A percentile compares a stretch with the other conserved stretches of the same genome.
phyloP scores from a whole-genome alignment of 345 rosid genomes.

The Excoecaria agallocha region DNA sequence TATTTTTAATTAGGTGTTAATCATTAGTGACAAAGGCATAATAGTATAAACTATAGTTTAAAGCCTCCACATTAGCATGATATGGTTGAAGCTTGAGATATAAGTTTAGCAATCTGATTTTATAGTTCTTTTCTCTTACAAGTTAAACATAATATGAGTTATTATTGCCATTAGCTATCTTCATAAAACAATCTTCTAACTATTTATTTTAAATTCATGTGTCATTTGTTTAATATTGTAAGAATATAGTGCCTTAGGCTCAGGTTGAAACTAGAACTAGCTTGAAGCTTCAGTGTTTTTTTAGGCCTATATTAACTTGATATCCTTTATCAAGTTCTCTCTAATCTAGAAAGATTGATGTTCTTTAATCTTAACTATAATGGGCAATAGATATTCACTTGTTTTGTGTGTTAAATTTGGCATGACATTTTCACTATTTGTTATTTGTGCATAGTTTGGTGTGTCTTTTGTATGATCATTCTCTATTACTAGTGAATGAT shows the following conservation, averaged over 20 bases:
- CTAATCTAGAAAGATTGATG: background rate
- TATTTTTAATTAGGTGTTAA: too few species aligned
- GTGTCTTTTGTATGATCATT: background rate
- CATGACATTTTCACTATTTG: too few species aligned
- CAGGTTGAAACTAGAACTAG: background rate
- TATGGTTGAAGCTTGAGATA: background rate
- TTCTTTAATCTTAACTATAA: background rate
- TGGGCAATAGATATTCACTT: conserved; percentile 45
- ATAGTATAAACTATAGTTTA: too few species aligned
- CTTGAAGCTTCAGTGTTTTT: background rate
- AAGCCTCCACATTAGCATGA: background rate
- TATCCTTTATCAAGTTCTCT: background rate
- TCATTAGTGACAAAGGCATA: too few species aligned
- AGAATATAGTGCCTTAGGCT: too few species aligned
- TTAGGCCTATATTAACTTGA: background rate
- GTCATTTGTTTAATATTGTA: background rate
- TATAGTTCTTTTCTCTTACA: background rate
- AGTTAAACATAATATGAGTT: background rate
- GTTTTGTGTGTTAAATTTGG: too few species aligned
- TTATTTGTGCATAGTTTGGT: background rate
- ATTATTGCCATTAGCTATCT: background rate
- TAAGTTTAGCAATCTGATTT: background rate
- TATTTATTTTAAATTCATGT: background rate
- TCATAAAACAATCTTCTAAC: background rate
- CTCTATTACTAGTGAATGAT: background rate